Percentiles rank a stretch among this genome's conserved stretches.
Conservation (phyloP, 345 rosid genomes). For the Gossypium sturtianum region DNA sequence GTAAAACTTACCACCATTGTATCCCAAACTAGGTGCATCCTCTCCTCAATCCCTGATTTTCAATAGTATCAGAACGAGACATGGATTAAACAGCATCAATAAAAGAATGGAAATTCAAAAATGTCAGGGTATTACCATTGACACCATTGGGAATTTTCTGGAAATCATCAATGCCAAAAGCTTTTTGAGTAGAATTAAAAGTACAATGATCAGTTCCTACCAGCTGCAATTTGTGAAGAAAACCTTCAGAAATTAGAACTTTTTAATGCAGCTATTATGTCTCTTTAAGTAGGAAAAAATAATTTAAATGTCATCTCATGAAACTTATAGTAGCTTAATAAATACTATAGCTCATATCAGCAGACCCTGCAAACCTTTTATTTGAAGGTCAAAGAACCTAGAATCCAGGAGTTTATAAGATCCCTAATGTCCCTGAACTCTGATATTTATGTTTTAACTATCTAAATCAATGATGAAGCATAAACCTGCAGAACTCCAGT, state of each 20-base stretch:
- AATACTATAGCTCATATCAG: background rate
- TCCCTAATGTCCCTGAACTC: background rate
- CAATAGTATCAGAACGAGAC: constrained; percentile 10
- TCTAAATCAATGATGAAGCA: constrained; percentile 6
- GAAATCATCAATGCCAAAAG: constrained; percentile 81
- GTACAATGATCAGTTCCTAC: constrained; percentile 94
- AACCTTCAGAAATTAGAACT: constrained; percentile 8
- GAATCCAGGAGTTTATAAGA: background rate
- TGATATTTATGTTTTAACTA: background rate
- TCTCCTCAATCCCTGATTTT: constrained; percentile 81
- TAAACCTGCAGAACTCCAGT: constrained; percentile 85
- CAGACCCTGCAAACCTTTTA: background rate
- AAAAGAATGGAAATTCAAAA: constrained; percentile 4
- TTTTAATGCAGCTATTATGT: background rate
- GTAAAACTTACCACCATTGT: constrained; percentile 79
- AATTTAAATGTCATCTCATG: background rate
- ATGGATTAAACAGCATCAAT: background rate
- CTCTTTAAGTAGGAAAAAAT: background rate
- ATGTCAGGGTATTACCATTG: constrained; percentile 54
- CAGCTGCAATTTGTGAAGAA: constrained; percentile 13
- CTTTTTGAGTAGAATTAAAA: constrained; percentile 81
- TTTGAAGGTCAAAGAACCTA: constrained; percentile 3
- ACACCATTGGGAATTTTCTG: constrained; percentile 92
- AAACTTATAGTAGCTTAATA: background rate
- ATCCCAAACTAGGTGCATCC: constrained; percentile 98